Base-by-base conservation (phyloP, 148 eudicot genomes). In the Cornus florida region DNA sequence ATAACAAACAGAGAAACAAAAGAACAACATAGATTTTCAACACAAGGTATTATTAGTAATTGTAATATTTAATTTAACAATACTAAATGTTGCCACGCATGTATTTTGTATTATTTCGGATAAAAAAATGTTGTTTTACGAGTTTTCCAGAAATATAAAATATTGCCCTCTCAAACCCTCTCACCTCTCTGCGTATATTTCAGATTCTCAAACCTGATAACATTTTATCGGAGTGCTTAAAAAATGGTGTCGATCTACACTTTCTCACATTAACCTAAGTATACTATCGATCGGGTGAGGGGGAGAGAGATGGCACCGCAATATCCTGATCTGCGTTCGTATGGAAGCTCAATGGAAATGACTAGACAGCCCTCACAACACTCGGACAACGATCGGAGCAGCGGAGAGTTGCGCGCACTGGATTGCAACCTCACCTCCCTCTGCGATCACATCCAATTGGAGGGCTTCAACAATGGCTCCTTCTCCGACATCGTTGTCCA, bases 401-500 rank as follows among this genome's bases (percentile, higher is more conserved):
- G 88, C 83, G 88, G 78, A 33, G 95, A 87, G 82, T 82, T 92
- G 71, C 90, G 89, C 6, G 85, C 94, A 67, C 78, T 89, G 39
- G 94, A 93, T 80, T 89, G 95, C 70, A 94, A 97, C 77, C 90
- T 97, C 23, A 82, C 87, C 23, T 94, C 98, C 4, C 90, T 97
- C 6, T 97, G 99, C 75, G 98, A 94, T 73, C 99, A 97, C 79
- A 83, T 97, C 28, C 98, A 92, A 77, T 72, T 85, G 59, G 92
- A 97, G 70, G 99, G 99, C 3, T 97, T 97, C 77, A 89, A 84
- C 48, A 89, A 89, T 68, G 99, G 95, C 59, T 76, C 92, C 3
- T 97, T 97, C 78, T 94, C 95, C 33, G 99, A 97, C 73, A 88
- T 97, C 72, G 81, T 97, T 68, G 89, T 97, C 41, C 88, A 89